Conservation (phyloP, 1,284 basidiomycete species). For the Fomitopsis pinicola region DNA sequence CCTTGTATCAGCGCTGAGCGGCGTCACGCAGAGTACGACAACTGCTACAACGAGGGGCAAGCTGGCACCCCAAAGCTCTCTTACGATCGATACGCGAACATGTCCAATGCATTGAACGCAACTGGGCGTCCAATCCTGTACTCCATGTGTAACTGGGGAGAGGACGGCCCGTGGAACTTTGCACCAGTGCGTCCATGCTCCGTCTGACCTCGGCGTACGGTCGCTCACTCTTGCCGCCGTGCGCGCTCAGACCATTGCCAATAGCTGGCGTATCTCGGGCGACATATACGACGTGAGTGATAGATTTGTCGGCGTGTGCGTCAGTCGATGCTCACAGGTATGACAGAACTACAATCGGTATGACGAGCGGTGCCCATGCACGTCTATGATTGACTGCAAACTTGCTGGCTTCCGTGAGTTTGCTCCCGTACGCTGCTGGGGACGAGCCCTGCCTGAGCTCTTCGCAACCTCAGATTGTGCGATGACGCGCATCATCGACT, state of each 20-base stretch:
- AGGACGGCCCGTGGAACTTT: constrained; percentile 44
- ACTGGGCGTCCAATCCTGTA: constrained; percentile 45
- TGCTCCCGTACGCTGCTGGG: neutral
- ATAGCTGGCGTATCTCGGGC: constrained; percentile 43
- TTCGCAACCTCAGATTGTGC: constrained; percentile 28
- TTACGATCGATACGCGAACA: constrained; percentile 39
- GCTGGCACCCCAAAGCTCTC: constrained; percentile 38
- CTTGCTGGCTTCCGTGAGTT: constrained; percentile 32
- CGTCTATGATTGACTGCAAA: constrained; percentile 35
- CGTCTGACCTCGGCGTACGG: neutral
- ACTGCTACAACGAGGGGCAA: constrained; percentile 42
- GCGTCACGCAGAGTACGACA: constrained; percentile 38
- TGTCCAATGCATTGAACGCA: constrained; percentile 42
- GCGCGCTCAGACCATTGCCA: constrained; percentile 34
- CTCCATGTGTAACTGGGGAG: constrained; percentile 46
- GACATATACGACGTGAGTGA: constrained; percentile 36
- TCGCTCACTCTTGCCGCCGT: neutral
- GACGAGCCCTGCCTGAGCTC: neutral
- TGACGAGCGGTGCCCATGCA: constrained; percentile 41
- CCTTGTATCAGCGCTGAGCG: no score
- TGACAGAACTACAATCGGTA: constrained; percentile 34
- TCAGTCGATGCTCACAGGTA: constrained; percentile 4
- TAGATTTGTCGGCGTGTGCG: neutral
- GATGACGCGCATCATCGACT: constrained; percentile 35
- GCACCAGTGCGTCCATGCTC: constrained; percentile 25